Evolutionary conservation across 2,329 filamentous ascomycete genomes (phyloP), one percentile per base, ranked within the genome.

Genomic region (Fusarium brachygibbosum): DNA sequence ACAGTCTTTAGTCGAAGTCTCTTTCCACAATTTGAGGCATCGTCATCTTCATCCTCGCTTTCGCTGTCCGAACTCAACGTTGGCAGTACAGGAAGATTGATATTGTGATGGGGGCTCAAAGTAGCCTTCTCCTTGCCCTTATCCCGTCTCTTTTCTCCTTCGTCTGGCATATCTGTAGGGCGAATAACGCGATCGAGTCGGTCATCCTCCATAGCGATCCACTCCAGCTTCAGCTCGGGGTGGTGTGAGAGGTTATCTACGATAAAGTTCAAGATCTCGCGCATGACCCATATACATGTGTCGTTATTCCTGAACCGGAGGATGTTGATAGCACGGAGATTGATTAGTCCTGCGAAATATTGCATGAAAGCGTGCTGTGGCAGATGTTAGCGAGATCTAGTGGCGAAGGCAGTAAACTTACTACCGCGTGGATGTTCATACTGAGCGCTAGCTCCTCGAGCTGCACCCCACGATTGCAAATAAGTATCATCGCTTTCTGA

Each of bases 231-330:
- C 72, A 88, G 79, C 12, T 84, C 73, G 0, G 86, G 86, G 60
- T 86, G 81, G 61, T 89, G 85, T 3, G 85, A 83, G 3, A 90
- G 75, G 32, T 82, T 86, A 73, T 90, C 88, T 12, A 88, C 81
- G 29, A 87, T 82, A 73, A 90, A 90, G n/a, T 81, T 82, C 40
- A 85, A 81, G 4, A 85, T 85, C 76, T 90, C 87, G 19, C 82
- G 81, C 77, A 86, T 83, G 10, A 88, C 84, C 79, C 83, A 87
- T 16, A 84, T 78, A 58, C 86, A 89, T 0, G 84, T 85, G 66
- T 88, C 86, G 32, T 87, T 84, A 61, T 83, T 85, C 19, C 85
- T 82, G 61, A 89, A 85, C 34, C 80, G 81, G 38, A 87, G 76
- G 17, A 88, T 83, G 62, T 89, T 86, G 31, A 90, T 79, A 6